Percentiles rank a stretch among this genome's conserved stretches.
Evolutionary conservation across 371 early-diverging fungal genomes (phyloP).

Genomic region (Racocetra persica): DNA sequence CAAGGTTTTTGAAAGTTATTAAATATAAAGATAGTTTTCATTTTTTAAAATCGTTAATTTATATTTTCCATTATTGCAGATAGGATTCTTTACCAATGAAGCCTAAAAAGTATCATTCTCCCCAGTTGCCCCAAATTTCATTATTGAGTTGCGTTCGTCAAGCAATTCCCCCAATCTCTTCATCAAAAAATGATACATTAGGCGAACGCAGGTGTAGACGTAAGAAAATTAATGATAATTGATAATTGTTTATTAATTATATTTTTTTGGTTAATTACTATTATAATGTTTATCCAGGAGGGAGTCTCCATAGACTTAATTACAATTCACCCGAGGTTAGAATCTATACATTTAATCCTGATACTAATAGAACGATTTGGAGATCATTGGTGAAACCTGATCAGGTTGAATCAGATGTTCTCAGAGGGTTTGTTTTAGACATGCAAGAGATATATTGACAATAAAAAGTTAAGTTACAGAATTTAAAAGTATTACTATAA

Average conservation of each 20-base stretch:
- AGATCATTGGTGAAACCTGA: no score
- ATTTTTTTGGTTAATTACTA: background rate
- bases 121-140: conserved; percentile 9
- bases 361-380: background rate
- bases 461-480: no score
- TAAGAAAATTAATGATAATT: background rate
- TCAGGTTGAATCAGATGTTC: background rate
- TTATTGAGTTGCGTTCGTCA: background rate
- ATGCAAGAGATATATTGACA: background rate
- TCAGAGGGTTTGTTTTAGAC: background rate
- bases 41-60: background rate
- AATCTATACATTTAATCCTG: background rate
- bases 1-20: no score
- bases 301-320: background rate
- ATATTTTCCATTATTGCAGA: conserved; percentile 7
- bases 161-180: background rate
- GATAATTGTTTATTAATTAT: background rate
- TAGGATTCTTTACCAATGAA: background rate
- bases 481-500: no score
- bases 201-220: no score
- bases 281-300: conserved; percentile 2
- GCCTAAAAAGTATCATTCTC: background rate
- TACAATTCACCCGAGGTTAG: conserved; percentile 11
- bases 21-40: conserved; percentile 26
- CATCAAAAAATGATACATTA: background rate